Conservation (phyloP, 2,329 filamentous ascomycete species). For the Trichoderma sp. region DNA sequence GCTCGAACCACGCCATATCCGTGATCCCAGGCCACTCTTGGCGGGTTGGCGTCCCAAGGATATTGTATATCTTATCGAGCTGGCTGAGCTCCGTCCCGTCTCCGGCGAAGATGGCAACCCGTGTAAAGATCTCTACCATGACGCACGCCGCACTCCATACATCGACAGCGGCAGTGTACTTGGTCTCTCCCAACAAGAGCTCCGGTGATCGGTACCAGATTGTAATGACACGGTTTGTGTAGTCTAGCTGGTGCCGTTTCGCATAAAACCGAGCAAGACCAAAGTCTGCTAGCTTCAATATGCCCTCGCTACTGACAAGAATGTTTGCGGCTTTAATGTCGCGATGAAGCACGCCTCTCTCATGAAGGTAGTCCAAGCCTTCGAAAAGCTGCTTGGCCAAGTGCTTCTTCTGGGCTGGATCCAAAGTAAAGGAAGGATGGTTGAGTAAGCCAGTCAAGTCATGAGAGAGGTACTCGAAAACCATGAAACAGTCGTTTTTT, state of each 20-base stretch:
- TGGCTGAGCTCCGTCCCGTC: slow-evolving; percentile 96
- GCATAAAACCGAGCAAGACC: slow-evolving; percentile 95
- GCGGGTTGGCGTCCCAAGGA: slow-evolving; percentile 84
- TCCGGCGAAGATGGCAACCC: slow-evolving; percentile 90
- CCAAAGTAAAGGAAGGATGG: slow-evolving; percentile 86
- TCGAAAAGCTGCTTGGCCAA: slow-evolving; percentile 91
- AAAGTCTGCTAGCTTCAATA: slow-evolving; percentile 93
- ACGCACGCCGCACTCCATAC: slow-evolving; percentile 98
- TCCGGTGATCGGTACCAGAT: slow-evolving; percentile 97
- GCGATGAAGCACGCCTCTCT: slow-evolving; percentile 88
- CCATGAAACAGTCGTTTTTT: slow-evolving; percentile 98
- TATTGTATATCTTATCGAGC: slow-evolving; percentile 92
- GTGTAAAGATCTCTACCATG: slow-evolving; percentile 93
- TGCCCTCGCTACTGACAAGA: slow-evolving; percentile 83
- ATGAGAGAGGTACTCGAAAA: slow-evolving; percentile 96
- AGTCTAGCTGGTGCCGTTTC: slow-evolving; percentile 87
- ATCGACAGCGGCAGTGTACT: slow-evolving; percentile 86
- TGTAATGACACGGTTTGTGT: slow-evolving; percentile 97
- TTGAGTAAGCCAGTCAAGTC: slow-evolving; percentile 94
- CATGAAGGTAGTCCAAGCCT: slow-evolving; percentile 90
- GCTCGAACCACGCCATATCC: slow-evolving; percentile 97
- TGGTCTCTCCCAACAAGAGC: slow-evolving; percentile 84
- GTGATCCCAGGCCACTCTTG: slow-evolving; percentile 84
- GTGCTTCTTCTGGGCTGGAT: slow-evolving; percentile 86
- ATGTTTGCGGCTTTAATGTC: slow-evolving; percentile 99